Conservation (phyloP, 192 early-diverging fungal genomes). For the Gryganskiella cystojenkinii region DNA sequence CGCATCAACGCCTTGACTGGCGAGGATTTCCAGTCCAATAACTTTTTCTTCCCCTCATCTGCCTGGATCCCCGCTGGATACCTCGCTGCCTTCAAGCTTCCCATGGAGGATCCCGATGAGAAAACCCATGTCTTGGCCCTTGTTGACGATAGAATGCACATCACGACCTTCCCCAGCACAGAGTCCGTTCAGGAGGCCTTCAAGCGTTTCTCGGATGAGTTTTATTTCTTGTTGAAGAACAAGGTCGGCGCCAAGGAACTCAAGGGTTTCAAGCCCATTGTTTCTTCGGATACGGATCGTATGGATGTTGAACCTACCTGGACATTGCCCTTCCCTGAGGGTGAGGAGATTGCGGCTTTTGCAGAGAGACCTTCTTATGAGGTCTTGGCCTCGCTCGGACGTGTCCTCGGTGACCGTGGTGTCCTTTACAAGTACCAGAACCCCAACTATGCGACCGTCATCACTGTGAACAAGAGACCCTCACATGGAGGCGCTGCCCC, state of each 20-base stretch:
- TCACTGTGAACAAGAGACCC: slow-evolving; percentile 60
- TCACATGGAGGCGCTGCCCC: slow-evolving; percentile 21
- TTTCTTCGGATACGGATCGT: slow-evolving; percentile 56
- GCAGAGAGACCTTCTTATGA: slow-evolving; percentile 60
- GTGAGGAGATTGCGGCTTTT: slow-evolving; percentile 59
- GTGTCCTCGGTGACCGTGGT: slow-evolving; percentile 92
- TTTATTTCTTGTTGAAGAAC: slow-evolving; percentile 77
- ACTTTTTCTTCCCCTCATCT: slow-evolving; percentile 55
- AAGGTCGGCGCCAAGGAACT: slow-evolving; percentile 57
- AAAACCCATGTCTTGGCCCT: slow-evolving; percentile 65
- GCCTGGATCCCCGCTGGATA: slow-evolving; percentile 49
- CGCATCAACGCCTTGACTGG: slow-evolving; percentile 78
- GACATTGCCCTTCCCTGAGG: slow-evolving; percentile 66
- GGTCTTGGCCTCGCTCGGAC: slow-evolving; percentile 87
- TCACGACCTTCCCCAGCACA: slow-evolving; percentile 68
- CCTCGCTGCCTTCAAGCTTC: slow-evolving; percentile 67
- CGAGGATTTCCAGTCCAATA: slow-evolving; percentile 53
- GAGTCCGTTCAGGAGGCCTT: slow-evolving; percentile 62
- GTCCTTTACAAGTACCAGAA: slow-evolving; percentile 99
- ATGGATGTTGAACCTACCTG: slow-evolving; percentile 59
- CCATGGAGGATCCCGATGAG: slow-evolving; percentile 71
- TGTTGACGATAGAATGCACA: slow-evolving; percentile 60
- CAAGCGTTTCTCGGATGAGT: slow-evolving; percentile 59
- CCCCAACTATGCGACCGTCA: slow-evolving; percentile 87
- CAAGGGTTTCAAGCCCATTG: slow-evolving; percentile 66